Evolutionary conservation across 2,329 filamentous ascomycete species (phyloP).

Genomic region (Phaeosphaeria sp.): DNA sequence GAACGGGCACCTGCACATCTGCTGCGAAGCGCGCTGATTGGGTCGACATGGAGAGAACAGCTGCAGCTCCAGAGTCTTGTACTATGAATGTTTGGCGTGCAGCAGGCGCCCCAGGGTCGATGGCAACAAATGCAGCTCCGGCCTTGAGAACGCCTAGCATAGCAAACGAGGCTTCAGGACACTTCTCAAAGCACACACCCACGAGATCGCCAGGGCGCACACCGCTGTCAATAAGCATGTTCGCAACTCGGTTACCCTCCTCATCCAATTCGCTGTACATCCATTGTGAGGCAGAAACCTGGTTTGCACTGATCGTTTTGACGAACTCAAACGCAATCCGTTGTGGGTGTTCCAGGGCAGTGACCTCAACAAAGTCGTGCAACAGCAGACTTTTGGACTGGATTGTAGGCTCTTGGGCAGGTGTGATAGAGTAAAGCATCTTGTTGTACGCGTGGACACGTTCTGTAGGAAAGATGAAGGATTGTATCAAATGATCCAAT

Average conservation of each 20-base stretch:
- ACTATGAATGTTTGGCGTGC: constrained; percentile 80
- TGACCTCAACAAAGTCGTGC: constrained; percentile 78
- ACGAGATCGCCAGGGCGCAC: constrained; percentile 67
- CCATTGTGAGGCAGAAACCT: constrained; percentile 65
- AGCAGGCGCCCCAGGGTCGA: constrained; percentile 76
- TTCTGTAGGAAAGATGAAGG: constrained; percentile 61
- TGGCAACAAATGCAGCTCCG: constrained; percentile 79
- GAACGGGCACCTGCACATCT: constrained; percentile 45
- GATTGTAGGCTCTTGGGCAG: constrained; percentile 65
- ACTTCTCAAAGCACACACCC: constrained; percentile 83
- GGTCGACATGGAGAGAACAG: constrained; percentile 65
- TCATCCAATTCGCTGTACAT: constrained; percentile 75
- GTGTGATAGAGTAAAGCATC: constrained; percentile 68
- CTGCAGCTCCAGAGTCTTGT: constrained; percentile 70
- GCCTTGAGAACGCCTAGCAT: constrained; percentile 84
- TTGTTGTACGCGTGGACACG: constrained; percentile 46
- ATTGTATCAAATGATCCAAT: constrained; percentile 70
- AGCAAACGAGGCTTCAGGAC: constrained; percentile 80
- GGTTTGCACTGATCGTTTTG: constrained; percentile 57
- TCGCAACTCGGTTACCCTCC: constrained; percentile 74
- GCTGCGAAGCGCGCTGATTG: constrained; percentile 49
- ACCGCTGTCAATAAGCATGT: constrained; percentile 62
- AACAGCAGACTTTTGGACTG: constrained; percentile 66
- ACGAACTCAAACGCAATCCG: constrained; percentile 79
- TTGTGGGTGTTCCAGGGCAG: constrained; percentile 62